Evolutionary conservation across 768 basidiomycete genomes (phyloP).

Genomic region (Tephrocybe sp.): DNA sequence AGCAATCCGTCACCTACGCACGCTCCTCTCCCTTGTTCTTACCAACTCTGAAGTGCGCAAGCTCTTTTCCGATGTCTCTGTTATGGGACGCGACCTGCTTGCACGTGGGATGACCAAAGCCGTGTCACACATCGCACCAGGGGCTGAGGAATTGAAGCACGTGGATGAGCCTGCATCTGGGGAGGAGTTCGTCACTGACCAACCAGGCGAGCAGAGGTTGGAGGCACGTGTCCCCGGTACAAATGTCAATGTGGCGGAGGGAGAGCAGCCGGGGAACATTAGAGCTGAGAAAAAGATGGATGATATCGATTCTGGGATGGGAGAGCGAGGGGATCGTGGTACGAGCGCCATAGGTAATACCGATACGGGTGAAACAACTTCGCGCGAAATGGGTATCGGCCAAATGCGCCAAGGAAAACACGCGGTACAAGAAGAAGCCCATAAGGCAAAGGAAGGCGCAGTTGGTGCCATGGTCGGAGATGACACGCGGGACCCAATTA

Average conservation of each 20-base stretch:
- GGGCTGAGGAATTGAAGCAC: slow-evolving; percentile 52
- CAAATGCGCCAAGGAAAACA: slow-evolving; percentile 1
- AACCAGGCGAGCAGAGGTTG: slow-evolving; percentile 29
- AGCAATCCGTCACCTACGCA: slow-evolving; percentile 87
- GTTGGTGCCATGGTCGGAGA: background rate
- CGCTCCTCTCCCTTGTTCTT: slow-evolving; percentile 78
- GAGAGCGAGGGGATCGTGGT: slow-evolving; percentile 25
- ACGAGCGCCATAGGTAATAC: too few species aligned
- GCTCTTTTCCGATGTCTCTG: slow-evolving; percentile 72
- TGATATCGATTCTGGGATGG: slow-evolving; percentile 27
- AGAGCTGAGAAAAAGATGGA: slow-evolving; percentile 20
- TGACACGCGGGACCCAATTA: background rate
- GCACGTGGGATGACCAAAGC: slow-evolving; percentile 70
- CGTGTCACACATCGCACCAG: slow-evolving; percentile 66
- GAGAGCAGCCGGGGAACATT: slow-evolving; percentile 36
- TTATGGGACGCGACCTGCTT: slow-evolving; percentile 83
- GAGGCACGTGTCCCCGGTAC: slow-evolving; percentile 32
- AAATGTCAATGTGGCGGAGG: slow-evolving; percentile 28
- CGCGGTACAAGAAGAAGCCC: slow-evolving; percentile 14
- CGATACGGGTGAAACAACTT: too few species aligned
- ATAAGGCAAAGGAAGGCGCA: slow-evolving; percentile 11
- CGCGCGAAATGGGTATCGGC: too few species aligned
- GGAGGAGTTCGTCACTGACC: slow-evolving; percentile 59
- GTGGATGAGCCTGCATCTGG: slow-evolving; percentile 70
- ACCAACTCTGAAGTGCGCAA: slow-evolving; percentile 95